Conservation (phyloP, 2,329 filamentous ascomycete genomes). For the Pseudocercospora musae region DNA sequence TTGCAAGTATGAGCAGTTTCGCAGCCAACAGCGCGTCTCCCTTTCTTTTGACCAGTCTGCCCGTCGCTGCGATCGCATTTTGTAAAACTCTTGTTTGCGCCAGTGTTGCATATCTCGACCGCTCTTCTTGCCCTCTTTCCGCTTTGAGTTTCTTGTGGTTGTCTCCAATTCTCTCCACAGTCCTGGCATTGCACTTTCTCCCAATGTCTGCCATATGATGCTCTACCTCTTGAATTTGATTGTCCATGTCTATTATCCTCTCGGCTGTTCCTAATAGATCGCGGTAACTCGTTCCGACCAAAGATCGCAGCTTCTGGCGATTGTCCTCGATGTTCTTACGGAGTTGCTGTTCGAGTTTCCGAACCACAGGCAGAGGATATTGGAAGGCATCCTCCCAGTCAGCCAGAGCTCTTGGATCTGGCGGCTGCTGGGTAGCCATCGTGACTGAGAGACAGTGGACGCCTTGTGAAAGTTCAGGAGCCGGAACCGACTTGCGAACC, state of each 20-base stretch:
- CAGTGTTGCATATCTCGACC: conserved; percentile 5
- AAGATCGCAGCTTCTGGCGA: conserved; percentile 62
- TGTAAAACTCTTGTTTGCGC: conserved; percentile 48
- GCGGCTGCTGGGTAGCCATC: conserved; percentile 46
- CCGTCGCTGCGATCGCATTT: conserved; percentile 52
- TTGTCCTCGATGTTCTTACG: conserved; percentile 61
- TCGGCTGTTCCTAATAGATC: conserved; percentile 89
- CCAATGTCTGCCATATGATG: conserved; percentile 68
- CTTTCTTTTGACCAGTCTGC: conserved; percentile 51
- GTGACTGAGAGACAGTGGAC: background rate
- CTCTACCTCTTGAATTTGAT: conserved; percentile 72
- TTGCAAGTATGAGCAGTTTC: conserved; percentile 67
- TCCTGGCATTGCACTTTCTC: conserved; percentile 68
- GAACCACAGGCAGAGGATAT: conserved; percentile 60
- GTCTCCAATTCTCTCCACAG: conserved; percentile 62
- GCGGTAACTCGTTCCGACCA: conserved; percentile 72
- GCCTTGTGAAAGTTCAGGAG: conserved; percentile 37
- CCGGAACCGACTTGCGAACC: background rate
- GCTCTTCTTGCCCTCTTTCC: conserved; percentile 10
- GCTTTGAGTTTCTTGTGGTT: conserved; percentile 32
- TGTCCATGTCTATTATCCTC: conserved; percentile 86
- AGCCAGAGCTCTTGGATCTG: conserved; percentile 55
- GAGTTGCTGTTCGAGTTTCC: conserved; percentile 62
- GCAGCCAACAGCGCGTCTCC: conserved; percentile 56
- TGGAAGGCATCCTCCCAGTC: conserved; percentile 68